A percentile compares a stretch with the other conserved stretches of the same genome.
Evolutionary conservation across 495 filamentous ascomycete species (phyloP).

Genomic region (Mycothermus thermophilus): DNA sequence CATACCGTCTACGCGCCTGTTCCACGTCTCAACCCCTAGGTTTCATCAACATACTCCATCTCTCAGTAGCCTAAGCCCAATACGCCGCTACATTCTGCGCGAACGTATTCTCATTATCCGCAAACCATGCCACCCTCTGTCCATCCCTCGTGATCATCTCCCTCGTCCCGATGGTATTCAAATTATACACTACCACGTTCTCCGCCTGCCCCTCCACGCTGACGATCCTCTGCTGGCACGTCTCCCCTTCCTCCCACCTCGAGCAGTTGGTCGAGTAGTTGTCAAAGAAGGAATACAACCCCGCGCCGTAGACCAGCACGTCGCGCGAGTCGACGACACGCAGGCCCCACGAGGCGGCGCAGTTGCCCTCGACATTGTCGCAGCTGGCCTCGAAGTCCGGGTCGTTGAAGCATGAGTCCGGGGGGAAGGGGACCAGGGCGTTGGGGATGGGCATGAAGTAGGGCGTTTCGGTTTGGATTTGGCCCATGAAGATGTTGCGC

Average conservation of each 20-base stretch:
- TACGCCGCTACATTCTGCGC: conserved; percentile 31
- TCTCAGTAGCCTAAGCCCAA: too few species aligned
- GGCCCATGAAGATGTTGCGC: conserved; percentile 54
- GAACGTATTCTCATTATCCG: conserved; percentile 35
- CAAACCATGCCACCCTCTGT: conserved; percentile 23
- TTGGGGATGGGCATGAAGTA: conserved; percentile 53
- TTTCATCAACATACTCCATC: too few species aligned
- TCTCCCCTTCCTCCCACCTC: conserved; percentile 29
- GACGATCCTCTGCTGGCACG: conserved; percentile 42
- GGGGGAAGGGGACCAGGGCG: conserved; percentile 43
- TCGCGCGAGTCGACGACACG: conserved; percentile 45
- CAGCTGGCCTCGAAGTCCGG: conserved; percentile 42
- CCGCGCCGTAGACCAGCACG: conserved; percentile 54
- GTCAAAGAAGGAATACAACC: conserved; percentile 66
- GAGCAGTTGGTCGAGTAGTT: conserved; percentile 35
- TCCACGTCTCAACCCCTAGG: too few species aligned
- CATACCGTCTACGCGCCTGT: too few species aligned
- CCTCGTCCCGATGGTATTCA: conserved; percentile 39
- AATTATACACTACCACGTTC: conserved; percentile 38
- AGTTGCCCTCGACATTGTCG: conserved; percentile 31
- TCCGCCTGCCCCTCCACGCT: conserved; percentile 31
- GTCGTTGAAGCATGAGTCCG: conserved; percentile 36
- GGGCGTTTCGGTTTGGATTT: conserved; percentile 76
- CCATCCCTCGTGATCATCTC: conserved; percentile 35
- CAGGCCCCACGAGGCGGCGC: conserved; percentile 50